Percentiles rank a stretch among this genome's conserved stretches.
Conservation (phyloP, 441 rosid genomes). For the Kokia cookei region DNA sequence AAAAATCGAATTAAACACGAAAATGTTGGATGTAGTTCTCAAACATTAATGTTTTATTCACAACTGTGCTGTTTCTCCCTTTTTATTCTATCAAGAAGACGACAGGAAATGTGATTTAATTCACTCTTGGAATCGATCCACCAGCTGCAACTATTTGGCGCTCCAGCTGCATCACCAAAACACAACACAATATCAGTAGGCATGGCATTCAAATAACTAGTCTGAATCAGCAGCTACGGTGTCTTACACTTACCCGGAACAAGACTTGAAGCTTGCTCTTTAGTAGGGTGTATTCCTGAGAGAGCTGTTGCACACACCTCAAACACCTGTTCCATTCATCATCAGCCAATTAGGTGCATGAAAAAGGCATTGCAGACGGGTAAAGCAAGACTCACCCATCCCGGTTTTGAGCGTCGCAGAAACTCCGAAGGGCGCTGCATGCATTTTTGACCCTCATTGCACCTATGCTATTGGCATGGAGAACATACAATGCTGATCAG, state of each 20-base stretch:
- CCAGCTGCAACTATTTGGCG: constrained; percentile 65
- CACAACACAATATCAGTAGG: neutral
- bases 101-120: constrained; percentile 11
- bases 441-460: constrained; percentile 54
- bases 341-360: neutral
- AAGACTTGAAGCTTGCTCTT: constrained; percentile 61
- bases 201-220: neutral
- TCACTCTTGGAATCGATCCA: constrained; percentile 46
- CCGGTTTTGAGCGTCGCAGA: constrained; percentile 53
- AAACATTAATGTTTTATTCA: neutral
- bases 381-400: constrained; percentile 47
- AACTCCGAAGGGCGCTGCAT: constrained; percentile 50
- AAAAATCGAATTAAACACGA: no score
- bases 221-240: neutral
- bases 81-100: constrained; percentile 3
- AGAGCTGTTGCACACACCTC: constrained; percentile 74
- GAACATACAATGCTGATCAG: neutral
- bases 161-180: constrained; percentile 47
- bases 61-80: neutral
- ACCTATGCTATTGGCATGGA: constrained; percentile 50
- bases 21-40: neutral
- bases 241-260: constrained; percentile 41
- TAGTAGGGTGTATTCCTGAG: constrained; percentile 42
- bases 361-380: neutral
- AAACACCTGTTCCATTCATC: constrained; percentile 51